A percentile compares a stretch with the other conserved stretches of the same genome.
Evolutionary conservation across 169 alveolate species (phyloP).

Genomic region (Plasmodium gonderi): DNA sequence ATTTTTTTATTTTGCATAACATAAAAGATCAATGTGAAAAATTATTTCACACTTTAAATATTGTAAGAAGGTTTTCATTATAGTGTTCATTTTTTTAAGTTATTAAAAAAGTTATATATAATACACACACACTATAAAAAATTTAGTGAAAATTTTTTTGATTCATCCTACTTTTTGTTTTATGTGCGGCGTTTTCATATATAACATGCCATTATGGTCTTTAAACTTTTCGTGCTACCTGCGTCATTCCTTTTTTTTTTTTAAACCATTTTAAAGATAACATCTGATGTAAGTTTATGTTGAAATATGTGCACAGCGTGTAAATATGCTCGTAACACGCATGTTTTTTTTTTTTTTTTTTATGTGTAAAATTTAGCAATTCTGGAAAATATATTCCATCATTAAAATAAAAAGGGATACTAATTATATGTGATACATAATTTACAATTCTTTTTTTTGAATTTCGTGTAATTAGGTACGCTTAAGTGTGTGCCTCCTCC

Average conservation of each 20-base stretch:
- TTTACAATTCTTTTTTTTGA: background rate
- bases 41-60: background rate
- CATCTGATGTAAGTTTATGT: background rate
- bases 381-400: background rate
- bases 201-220: slow-evolving; percentile 1
- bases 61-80: slow-evolving; percentile 16
- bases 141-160: slow-evolving; percentile 1
- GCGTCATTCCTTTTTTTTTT: slow-evolving; percentile 1
- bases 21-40: background rate
- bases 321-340: slow-evolving; percentile 10
- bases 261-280: background rate
- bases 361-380: slow-evolving; percentile 52
- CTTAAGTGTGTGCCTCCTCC: background rate
- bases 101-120: background rate
- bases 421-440: background rate
- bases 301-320: background rate
- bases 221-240: background rate
- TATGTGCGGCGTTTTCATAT: background rate
- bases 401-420: background rate
- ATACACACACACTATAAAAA: background rate
- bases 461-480: background rate
- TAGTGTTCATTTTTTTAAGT: slow-evolving; percentile 9
- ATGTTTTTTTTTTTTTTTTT: slow-evolving; percentile 36
- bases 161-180: slow-evolving; percentile 8
- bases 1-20: slow-evolving; percentile 1